A percentile compares a stretch with the other conserved stretches of the same genome.
phyloP scores from a whole-genome alignment of 108 stramenopile species.

The Skeletonema costatum region DNA sequence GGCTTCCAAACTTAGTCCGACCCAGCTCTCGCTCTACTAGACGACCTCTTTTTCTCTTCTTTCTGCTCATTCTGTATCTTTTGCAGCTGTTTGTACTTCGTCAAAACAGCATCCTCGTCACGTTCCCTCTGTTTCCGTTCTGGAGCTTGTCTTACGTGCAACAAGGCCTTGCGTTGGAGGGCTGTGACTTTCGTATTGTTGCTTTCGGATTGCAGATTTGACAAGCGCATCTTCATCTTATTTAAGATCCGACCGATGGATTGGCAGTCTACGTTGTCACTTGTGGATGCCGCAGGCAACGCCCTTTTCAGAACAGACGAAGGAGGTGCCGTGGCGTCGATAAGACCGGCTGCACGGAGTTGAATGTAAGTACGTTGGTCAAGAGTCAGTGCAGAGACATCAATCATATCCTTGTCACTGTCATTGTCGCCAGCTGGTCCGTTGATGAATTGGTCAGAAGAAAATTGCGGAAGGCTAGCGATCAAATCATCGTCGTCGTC shows the following conservation, averaged over 20 bases:
- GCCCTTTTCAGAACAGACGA: constrained; percentile 11
- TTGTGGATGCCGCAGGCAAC: background rate
- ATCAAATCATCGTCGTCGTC: constrained; percentile 17
- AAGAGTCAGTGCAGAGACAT: constrained; percentile 38
- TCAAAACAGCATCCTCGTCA: constrained; percentile 10
- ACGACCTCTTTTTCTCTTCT: constrained; percentile 10
- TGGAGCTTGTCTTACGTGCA: background rate
- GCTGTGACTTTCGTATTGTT: background rate
- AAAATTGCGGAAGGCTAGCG: constrained; percentile 19
- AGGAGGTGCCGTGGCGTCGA: constrained; percentile 7
- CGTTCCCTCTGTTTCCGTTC: constrained; percentile 1
- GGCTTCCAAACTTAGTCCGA: background rate
- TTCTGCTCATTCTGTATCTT: constrained; percentile 11
- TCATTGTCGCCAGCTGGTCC: constrained; percentile 7
- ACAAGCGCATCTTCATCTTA: constrained; percentile 21
- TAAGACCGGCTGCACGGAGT: constrained; percentile 37
- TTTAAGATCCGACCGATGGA: constrained; percentile 20
- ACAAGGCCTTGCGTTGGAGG: constrained; percentile 16
- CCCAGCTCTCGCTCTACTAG: background rate
- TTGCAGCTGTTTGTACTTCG: constrained; percentile 9
- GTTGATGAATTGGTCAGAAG: constrained; percentile 23
- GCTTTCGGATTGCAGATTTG: constrained; percentile 6
- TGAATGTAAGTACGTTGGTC: constrained; percentile 49
- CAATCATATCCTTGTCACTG: constrained; percentile 6
- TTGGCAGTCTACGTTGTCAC: constrained; percentile 37